These are phyloP conservation scores for Boletus speciosus DNA, from an alignment of 768 basidiomycete genomes.

Conservation along the genomic window DNA sequence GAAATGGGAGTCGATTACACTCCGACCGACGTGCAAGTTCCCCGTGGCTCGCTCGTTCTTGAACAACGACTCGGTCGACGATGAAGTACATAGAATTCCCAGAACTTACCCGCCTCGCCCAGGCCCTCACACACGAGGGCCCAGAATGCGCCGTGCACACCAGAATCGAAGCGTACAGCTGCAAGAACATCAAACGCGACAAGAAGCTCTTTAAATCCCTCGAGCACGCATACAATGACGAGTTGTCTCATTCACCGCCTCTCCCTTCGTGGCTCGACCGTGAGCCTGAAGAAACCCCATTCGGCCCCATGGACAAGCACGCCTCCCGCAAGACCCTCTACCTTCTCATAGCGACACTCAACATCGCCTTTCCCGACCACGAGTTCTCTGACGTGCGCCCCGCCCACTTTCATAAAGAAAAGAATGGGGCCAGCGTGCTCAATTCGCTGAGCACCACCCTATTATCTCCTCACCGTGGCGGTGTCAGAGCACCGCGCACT, in stretches of 20 bases:
- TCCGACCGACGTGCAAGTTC: not conserved
- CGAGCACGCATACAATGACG: slow-evolving; percentile 78
- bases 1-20: slow-evolving; percentile 12
- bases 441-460: slow-evolving; percentile 83
- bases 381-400: slow-evolving; percentile 93
- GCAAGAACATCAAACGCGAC: slow-evolving; percentile 96
- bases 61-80: not conserved
- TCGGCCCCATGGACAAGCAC: slow-evolving; percentile 86
- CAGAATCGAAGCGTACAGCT: slow-evolving; percentile 94
- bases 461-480: slow-evolving; percentile 65
- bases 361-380: slow-evolving; percentile 96
- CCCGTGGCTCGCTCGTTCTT: not conserved
- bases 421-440: slow-evolving; percentile 70
- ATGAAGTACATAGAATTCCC: slow-evolving; percentile 93
- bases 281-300: slow-evolving; percentile 78
- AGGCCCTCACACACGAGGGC: slow-evolving; percentile 80
- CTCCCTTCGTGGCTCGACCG: slow-evolving; percentile 73
- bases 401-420: slow-evolving; percentile 84
- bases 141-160: slow-evolving; percentile 87
- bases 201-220: slow-evolving; percentile 93
- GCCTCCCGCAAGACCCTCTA: slow-evolving; percentile 88
- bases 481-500: slow-evolving; percentile 66
- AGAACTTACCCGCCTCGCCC: slow-evolving; percentile 71
- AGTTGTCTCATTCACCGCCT: slow-evolving; percentile 79
- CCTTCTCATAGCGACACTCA: slow-evolving; percentile 93